Evolutionary conservation across 495 filamentous ascomycete species (phyloP).

Genomic region (Tetracladium marchalianum): DNA sequence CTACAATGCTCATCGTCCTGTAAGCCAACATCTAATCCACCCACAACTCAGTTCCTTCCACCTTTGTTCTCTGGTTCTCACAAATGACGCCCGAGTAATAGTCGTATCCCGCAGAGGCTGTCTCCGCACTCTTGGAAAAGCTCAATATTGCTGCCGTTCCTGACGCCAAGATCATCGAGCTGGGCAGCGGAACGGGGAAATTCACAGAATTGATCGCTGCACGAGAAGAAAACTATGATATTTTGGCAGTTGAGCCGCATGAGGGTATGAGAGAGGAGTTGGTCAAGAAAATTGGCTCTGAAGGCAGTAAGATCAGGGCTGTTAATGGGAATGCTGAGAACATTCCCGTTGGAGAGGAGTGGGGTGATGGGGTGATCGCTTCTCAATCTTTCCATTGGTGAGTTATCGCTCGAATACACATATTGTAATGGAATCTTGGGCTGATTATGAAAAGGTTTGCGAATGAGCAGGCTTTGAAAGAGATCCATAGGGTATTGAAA

Average conservation of each 20-base stretch:
- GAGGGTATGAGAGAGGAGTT: conserved; percentile 47
- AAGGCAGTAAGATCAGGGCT: conserved; percentile 29
- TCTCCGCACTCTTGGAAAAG: conserved; percentile 39
- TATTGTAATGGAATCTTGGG: background rate
- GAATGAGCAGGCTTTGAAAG: conserved; percentile 39
- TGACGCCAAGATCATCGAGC: conserved; percentile 43
- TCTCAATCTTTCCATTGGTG: conserved; percentile 42
- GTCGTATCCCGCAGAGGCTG: conserved; percentile 44
- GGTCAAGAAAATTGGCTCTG: conserved; percentile 34
- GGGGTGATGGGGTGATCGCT: conserved; percentile 51
- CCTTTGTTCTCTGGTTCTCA: too few relatives aligned
- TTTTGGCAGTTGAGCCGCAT: conserved; percentile 56
- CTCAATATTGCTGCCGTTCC: conserved; percentile 31
- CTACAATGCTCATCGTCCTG: too few relatives aligned
- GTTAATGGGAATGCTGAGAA: conserved; percentile 42
- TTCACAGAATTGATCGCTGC: conserved; percentile 48
- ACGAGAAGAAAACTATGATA: conserved; percentile 39
- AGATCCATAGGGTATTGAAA: conserved; percentile 47
- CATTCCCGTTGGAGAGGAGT: conserved; percentile 42
- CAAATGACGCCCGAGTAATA: too few relatives aligned
- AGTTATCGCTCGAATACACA: conserved; percentile 7
- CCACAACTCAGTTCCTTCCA: too few relatives aligned
- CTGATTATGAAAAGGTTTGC: conserved; percentile 43
- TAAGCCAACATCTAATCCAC: too few relatives aligned
- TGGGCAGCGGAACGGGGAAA: conserved; percentile 59